Conservation (phyloP, 805 yeast species). For the Candida berthetii region DNA sequence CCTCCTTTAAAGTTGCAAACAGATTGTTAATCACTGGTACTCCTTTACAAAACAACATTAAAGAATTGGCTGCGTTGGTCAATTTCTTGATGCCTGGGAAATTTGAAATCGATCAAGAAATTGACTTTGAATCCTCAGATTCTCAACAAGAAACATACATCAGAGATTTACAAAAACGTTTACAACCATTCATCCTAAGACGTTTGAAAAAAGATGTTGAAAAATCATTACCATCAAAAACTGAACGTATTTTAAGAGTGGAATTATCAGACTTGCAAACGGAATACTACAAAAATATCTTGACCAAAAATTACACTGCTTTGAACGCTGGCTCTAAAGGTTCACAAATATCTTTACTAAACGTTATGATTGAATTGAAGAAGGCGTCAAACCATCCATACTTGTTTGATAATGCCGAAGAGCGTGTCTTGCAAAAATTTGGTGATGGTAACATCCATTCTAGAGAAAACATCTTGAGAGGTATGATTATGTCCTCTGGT, state of each 20-base stretch:
- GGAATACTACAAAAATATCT: constrained; percentile 87
- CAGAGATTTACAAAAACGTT: constrained; percentile 72
- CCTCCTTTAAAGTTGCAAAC: constrained; percentile 76
- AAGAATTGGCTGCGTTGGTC: constrained; percentile 91
- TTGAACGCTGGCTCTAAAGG: constrained; percentile 78
- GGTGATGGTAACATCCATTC: constrained; percentile 38
- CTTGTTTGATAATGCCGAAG: constrained; percentile 89
- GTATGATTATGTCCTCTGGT: constrained; percentile 96
- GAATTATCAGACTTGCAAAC: constrained; percentile 95
- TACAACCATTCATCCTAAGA: constrained; percentile 89
- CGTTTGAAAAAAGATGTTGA: constrained; percentile 96
- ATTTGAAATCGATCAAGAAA: constrained; percentile 85
- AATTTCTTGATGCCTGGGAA: constrained; percentile 96
- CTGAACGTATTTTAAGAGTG: constrained; percentile 91
- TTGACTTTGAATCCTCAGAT: constrained; percentile 88
- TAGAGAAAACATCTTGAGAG: constrained; percentile 79
- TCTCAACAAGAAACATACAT: constrained; percentile 85
- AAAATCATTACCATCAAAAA: constrained; percentile 90
- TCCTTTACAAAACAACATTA: constrained; percentile 92
- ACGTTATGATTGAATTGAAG: constrained; percentile 92
- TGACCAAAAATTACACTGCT: constrained; percentile 89
- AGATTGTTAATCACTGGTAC: constrained; percentile 94
- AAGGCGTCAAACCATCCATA: constrained; percentile 98
- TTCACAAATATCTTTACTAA: constrained; percentile 75
- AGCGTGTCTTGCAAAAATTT: constrained; percentile 63